phyloP scores from a whole-genome alignment of 192 early-diverging fungal species.

The Dissophora globulifera region DNA sequence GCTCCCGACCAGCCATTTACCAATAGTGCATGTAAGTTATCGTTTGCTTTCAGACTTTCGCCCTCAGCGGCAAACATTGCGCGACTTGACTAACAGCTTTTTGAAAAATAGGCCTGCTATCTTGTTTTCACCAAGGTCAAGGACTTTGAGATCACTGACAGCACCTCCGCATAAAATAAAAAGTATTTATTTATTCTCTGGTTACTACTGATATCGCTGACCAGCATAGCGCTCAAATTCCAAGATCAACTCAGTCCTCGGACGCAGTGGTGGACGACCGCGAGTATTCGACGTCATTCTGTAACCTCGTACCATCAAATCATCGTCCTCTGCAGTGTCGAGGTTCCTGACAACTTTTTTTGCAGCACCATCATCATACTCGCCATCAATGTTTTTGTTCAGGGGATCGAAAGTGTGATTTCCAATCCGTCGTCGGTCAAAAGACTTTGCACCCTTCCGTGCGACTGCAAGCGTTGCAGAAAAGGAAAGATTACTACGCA shows the following conservation, averaged over 20 bases:
- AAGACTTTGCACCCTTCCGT: conserved; percentile 2
- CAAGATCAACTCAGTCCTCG: conserved; percentile 15
- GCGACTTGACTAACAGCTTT: no score
- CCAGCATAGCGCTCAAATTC: conserved; percentile 25
- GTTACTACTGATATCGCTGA: conserved; percentile 7
- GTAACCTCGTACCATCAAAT: conserved; percentile 36
- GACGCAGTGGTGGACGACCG: conserved; percentile 18
- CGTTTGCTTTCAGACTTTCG: no score
- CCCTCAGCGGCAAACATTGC: no score
- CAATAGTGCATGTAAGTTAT: conserved; percentile 72
- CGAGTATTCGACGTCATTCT: conserved; percentile 15
- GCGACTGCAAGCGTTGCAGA: conserved; percentile 29
- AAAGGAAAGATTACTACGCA: conserved; percentile 3
- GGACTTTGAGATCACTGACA: no score
- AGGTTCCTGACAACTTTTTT: background rate
- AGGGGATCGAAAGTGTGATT: conserved; percentile 31
- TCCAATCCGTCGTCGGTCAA: conserved; percentile 18
- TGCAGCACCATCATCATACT: background rate
- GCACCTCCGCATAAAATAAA: no score
- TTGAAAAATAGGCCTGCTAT: conserved; percentile 52
- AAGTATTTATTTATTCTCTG: no score
- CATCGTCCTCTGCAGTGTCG: conserved; percentile 8
- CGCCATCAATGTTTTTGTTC: background rate
- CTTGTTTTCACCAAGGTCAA: conserved; percentile 58
- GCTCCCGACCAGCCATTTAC: conserved; percentile 49